Percentiles rank a stretch among this genome's conserved stretches.
These are phyloP conservation scores for Pyrenophora seminiperda DNA, from an alignment of 2,329 filamentous ascomycete species.

Conservation along the genomic window DNA sequence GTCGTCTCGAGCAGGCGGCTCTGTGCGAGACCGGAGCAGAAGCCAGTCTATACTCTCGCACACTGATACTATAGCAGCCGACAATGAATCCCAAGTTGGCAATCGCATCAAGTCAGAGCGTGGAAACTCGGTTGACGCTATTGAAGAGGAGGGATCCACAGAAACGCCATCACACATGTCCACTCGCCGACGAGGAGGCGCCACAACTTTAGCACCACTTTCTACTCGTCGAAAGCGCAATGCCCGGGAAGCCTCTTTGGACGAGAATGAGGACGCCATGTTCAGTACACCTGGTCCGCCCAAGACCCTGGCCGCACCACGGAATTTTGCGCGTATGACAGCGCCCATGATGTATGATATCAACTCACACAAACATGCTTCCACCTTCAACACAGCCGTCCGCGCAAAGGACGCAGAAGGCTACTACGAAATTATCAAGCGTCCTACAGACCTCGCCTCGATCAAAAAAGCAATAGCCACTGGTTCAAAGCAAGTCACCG, in stretches of 20 bases:
- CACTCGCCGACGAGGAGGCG: conserved; percentile 37
- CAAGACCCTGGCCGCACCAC: conserved; percentile 50
- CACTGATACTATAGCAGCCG: conserved; percentile 49
- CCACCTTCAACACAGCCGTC: conserved; percentile 57
- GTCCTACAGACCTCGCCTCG: conserved; percentile 58
- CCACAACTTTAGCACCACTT: conserved; percentile 28
- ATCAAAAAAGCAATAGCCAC: conserved; percentile 57
- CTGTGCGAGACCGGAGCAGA: conserved; percentile 52
- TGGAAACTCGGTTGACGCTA: conserved; percentile 50
- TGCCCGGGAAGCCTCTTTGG: conserved; percentile 39
- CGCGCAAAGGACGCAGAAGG: conserved; percentile 57
- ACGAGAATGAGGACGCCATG: conserved; percentile 37
- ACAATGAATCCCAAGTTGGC: conserved; percentile 47
- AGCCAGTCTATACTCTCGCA: conserved; percentile 57
- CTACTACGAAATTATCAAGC: conserved; percentile 58
- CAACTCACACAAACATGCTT: conserved; percentile 57
- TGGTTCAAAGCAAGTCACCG: conserved; percentile 63
- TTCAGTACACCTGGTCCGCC: conserved; percentile 33
- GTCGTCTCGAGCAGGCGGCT: conserved; percentile 54
- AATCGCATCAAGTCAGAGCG: conserved; percentile 55
- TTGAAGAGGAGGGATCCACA: conserved; percentile 43
- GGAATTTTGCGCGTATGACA: conserved; percentile 56
- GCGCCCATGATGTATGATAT: conserved; percentile 59
- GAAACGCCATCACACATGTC: conserved; percentile 39
- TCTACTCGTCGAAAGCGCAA: conserved; percentile 52